Evolutionary conservation across 2,329 filamentous ascomycete genomes (phyloP).

Genomic region (Coniella vitis): DNA sequence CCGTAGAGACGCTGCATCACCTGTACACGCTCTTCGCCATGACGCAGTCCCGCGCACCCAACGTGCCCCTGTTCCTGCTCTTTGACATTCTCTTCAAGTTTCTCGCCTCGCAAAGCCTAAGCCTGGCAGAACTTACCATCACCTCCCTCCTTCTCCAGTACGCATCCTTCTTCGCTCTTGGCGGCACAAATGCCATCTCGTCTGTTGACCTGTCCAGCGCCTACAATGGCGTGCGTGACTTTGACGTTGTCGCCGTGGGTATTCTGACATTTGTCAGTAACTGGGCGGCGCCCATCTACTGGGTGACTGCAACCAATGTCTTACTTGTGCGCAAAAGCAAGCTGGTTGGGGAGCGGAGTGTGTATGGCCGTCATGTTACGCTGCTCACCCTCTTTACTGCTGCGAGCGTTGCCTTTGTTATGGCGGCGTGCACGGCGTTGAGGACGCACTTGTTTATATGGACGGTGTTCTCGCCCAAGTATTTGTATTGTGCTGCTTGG

Average conservation of each 20-base stretch:
- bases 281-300: constrained; percentile 88
- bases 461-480: constrained; percentile 98
- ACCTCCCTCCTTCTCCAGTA: constrained; percentile 73
- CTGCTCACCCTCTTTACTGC: constrained; percentile 66
- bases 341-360: constrained; percentile 19
- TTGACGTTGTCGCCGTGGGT: constrained; percentile 76
- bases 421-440: constrained; percentile 79
- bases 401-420: constrained; percentile 62
- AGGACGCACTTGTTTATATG: constrained; percentile 93
- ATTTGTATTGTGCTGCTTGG: constrained; percentile 89
- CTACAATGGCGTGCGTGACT: constrained; percentile 83
- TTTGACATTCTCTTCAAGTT: constrained; percentile 55
- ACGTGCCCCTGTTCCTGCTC: constrained; percentile 77
- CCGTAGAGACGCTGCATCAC: constrained; percentile 52
- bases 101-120: constrained; percentile 40
- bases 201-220: constrained; percentile 91
- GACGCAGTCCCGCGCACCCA: constrained; percentile 79
- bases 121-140: constrained; percentile 54
- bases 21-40: constrained; percentile 72
- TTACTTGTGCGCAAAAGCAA: constrained; percentile 41
- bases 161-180: constrained; percentile 80
- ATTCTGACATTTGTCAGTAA: constrained; percentile 80
- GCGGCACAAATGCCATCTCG: constrained; percentile 89
- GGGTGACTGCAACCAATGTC: constrained; percentile 60
- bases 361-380: constrained; percentile 48